Evolutionary conservation across 108 stramenopile species (phyloP), one percentile per base, ranked within the genome.

Genomic region (Pseudonitzschia multistriata): DNA sequence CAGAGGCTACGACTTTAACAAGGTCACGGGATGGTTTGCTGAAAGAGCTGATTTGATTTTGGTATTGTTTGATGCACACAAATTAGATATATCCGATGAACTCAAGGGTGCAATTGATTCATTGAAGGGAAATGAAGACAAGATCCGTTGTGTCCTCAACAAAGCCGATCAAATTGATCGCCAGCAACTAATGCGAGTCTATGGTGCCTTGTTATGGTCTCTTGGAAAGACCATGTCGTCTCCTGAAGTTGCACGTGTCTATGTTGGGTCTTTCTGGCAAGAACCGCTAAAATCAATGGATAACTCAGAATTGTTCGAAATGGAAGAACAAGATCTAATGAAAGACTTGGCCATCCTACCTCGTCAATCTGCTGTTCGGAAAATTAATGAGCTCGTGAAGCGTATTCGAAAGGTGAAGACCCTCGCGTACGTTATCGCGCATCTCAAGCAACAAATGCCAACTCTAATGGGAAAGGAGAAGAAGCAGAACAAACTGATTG

Each of bases 21-120:
- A 92, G 64, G 97, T 98, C 25, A 91, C 91, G 47, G 68, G 86
- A 19, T 99, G 98, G 98, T 99, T 99, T 72, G 98, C 97, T 19
- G 97, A 96, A 48, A 83, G 97, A 30, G 93, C 95, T 49, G 97
- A 98, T 77, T 76, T 97, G 48, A 98, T 99, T 52, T 79, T 99
- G 21, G 73, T 99, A 35, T 80, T 99, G 73, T 99, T 99, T 81
- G 99, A 99, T 84, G 98, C 99, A 0, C 98, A 98, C 90, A 99
- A 99, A 83, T 82, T 99, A 54, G 99, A 99, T 88, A 98, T 99
- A 49, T 95, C 93, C 5, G 99, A 99, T 82, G 99, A 99, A 80
- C 82, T 99, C 49, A 96, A 93, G 84, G 79, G 82, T 15, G 95
- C 95, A 36, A 97, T 99, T 71, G 96, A 98, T 65, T 93, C 90